Percentiles rank a stretch among this genome's conserved stretches.
phyloP scores from a whole-genome alignment of 495 filamentous ascomycete species.

The Cercophora samala region DNA sequence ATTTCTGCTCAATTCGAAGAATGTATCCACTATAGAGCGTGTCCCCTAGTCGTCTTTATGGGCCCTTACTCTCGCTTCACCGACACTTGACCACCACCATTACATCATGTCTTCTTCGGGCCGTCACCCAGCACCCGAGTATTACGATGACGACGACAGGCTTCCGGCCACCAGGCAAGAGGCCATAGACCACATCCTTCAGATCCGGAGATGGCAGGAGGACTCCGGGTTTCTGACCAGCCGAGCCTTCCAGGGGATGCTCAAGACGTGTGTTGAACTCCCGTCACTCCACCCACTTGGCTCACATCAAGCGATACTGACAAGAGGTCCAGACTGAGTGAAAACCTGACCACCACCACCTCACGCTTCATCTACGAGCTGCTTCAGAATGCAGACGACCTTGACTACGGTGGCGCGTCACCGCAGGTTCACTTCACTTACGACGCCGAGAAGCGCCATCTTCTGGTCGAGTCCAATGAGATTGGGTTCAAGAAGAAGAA shows the following conservation, averaged over 20 bases:
- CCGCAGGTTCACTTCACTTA: not conserved
- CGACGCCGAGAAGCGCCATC: not conserved
- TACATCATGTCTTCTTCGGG: not conserved
- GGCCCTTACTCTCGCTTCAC: not conserved
- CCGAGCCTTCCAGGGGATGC: not conserved
- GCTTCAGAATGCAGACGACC: conserved; percentile 3
- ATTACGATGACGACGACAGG: not conserved
- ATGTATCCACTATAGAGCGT: not conserved
- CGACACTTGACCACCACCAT: not conserved
- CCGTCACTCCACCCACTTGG: not conserved
- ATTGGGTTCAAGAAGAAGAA: not conserved
- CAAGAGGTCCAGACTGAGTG: not conserved
- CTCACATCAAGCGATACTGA: not conserved
- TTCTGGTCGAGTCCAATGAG: not conserved
- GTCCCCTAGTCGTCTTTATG: not conserved
- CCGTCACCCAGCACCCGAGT: not conserved
- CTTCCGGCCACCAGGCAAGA: conserved; percentile 1
- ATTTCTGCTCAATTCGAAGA: not conserved
- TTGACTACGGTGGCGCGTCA: not conserved
- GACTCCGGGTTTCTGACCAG: not conserved
- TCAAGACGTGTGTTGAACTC: not conserved
- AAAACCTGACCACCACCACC: not conserved
- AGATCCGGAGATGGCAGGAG: conserved; percentile 3
- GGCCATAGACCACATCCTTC: not conserved
- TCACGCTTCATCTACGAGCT: not conserved